Base-by-base conservation (phyloP, 768 basidiomycete species). In the Rickenella mellea region DNA sequence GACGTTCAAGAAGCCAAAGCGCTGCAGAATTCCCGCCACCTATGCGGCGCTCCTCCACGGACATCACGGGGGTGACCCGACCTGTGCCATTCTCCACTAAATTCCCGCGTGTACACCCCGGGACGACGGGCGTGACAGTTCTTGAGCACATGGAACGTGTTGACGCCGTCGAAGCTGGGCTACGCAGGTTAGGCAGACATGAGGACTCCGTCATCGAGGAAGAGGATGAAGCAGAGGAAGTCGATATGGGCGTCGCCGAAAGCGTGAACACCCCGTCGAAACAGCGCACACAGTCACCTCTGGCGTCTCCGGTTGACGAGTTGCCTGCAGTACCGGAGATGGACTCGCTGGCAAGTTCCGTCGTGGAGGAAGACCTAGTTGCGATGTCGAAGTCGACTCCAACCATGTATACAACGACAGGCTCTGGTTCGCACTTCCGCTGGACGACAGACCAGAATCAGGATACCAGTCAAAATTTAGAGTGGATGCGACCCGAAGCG, bases 71-170 rank as follows among this genome's bases (percentile, higher is more conserved):
- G 37, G 67, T 70, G 20, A 70, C 76, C 15, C 73, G 88, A 26
- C 87, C 88, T 0, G 81, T 90, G 11, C 83, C 86, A 3, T 87
- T 90, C 57, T 78, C 80, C 10, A 74, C 80, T n/a, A 89, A 88
- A 61, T 84, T 85, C 60, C 77, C 83, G 54, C 74, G 79, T 37
- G 80, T 89, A 26, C 83, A 87, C 54, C 86, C 86, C 35, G 85
- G 83, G 27, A 88, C 86, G 22, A 90, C 86, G 0, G 89, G 89
- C 9, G 87, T 91, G 20, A 82, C 78, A 8, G 80, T 91, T 37
- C 69, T 92, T 27, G 84, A 87, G 53, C 87, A 90, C 50, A 69
- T 92, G 49, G 89, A 92, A 55, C 77, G 84, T 35, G 61, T 92
- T 35, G 89, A 92, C 55, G 81, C 76, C 12, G 84, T 85, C 14